Evolutionary conservation across 2,329 filamentous ascomycete genomes (phyloP), one percentile per base, ranked within the genome.

Genomic region (Pseudogymnoascus sp.): DNA sequence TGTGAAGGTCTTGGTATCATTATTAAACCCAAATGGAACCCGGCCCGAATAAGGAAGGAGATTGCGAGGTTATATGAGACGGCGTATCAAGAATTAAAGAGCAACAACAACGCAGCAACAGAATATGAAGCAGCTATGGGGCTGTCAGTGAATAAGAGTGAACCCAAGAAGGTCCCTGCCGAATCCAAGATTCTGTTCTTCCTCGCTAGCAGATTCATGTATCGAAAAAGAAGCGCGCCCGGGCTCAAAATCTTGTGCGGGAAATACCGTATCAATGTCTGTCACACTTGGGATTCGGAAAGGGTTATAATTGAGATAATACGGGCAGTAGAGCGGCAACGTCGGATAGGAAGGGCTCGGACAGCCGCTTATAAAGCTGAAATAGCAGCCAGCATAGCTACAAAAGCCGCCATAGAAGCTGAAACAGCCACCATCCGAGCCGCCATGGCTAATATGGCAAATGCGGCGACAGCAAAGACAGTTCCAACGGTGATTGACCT

Each of bases 51-150:
- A 54, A 33, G 47, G 4, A 15, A 33, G 15, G 47, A 54, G 29
- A 54, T 54, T 35, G 47, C 10, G 47, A 54, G 29, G 15, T 33
- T 54, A 54, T 54, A 54, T 33, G 47, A 54, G 47, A 54, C 47
- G 47, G 47, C 29, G 29, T 33, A 54, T 54, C 47, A 33, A 29
- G 47, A 54, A 54, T 54, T 35, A 13, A 31, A 17, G 29, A 33
- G 29, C 26, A 33, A 33, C 47, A 33, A 54, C 47, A 17, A 54
- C 29, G 47, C 29, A 35, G 15, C 5, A 33, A 11, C 47, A 33
- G 47, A 54, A 54, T 54, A 54, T 33, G 29, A 21, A 13, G 29
- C 15, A 11, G 47, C 47, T 4, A 54, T 54, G 47, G 47, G 29
- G n/a, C n/a, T 35, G 5, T 10, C 10, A 15, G 29, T 7, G 1